These are phyloP conservation scores for Helminthosporium solani DNA, from an alignment of 2,329 filamentous ascomycete genomes.

Conservation along the genomic window DNA sequence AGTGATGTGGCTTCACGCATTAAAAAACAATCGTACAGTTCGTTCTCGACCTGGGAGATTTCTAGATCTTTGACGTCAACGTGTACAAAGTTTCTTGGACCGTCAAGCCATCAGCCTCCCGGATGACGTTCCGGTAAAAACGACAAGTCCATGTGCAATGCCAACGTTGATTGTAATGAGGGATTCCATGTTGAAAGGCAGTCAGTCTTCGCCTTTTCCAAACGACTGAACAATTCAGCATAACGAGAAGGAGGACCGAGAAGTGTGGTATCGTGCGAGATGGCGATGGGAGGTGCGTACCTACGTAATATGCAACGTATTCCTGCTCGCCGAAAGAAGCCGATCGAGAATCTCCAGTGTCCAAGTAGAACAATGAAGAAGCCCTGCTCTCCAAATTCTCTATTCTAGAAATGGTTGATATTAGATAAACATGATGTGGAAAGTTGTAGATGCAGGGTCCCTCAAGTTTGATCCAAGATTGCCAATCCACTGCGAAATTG, in stretches of 20 bases:
- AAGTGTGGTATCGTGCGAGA: neutral
- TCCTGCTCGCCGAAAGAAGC: neutral
- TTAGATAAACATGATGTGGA: neutral
- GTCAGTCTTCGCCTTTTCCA: too few species aligned
- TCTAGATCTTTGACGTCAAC: neutral
- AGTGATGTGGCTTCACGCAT: neutral
- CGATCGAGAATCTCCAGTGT: too few species aligned
- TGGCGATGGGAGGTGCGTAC: constrained; percentile 1
- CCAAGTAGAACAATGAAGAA: too few species aligned
- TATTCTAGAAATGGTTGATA: neutral
- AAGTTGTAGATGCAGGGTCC: neutral
- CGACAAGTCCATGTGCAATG: too few species aligned
- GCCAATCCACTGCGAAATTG: constrained; percentile 8
- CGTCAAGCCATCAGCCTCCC: neutral
- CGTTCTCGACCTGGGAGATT: neutral
- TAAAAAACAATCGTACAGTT: neutral
- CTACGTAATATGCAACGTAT: neutral
- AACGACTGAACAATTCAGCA: neutral
- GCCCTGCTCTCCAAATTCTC: neutral
- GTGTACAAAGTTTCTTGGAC: neutral
- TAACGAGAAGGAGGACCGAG: neutral
- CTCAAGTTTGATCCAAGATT: constrained; percentile 3
- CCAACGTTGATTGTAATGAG: too few species aligned
- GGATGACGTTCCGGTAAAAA: too few species aligned
- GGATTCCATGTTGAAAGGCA: too few species aligned